Evolutionary conservation across 1,284 basidiomycete genomes (phyloP), one percentile per base, ranked within the genome.

Genomic region (Inonotus hispidus): DNA sequence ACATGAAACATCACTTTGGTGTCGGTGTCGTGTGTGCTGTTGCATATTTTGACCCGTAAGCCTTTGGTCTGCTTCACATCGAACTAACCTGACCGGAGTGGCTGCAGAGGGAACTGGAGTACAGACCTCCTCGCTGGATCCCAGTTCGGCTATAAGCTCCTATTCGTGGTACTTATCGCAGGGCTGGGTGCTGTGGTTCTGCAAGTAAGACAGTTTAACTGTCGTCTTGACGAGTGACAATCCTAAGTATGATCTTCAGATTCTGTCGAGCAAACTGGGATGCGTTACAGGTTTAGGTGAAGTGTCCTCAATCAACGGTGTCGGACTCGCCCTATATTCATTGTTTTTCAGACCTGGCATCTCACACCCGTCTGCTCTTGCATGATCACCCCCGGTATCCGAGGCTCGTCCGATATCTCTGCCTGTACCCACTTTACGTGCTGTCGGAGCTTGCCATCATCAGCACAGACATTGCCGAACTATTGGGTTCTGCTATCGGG

Each of bases 371-470:
- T 2, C 73, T 90, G 16, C 75, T 91, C 5, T 73, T 92, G 8
- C 79, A 91, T 69, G 80, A 86, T 69, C 81, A 87, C 35, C 82
- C 85, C 13, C 82, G 77, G 65, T 79, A 87, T 70, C 83, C 79
- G 49, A 75, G 74, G 37, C 74, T 90, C 21, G 82, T 81, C 65
- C 81, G 90, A 63, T 88, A 80, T 79, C 69, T 83, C n/a, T 79
- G 80, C 8, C 76, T 87, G 25, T 92, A 90, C 71, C 90, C 88
- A 3, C 79, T 87, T 29, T 91, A 89, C 69, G 71, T 72, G 37
- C 71, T 87, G 29, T 74, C 88, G 5, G 94, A 98, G 72, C 75
- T 90, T n/a, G 92, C 91, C 37, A 93, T 96, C 68, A 85, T 94
- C 63, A 84, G 83, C 32, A 90, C 87, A 19, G 87, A 90, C 70